These are phyloP conservation scores for Irpex sp. DNA, from an alignment of 1,284 basidiomycete genomes.

Conservation along the genomic window DNA sequence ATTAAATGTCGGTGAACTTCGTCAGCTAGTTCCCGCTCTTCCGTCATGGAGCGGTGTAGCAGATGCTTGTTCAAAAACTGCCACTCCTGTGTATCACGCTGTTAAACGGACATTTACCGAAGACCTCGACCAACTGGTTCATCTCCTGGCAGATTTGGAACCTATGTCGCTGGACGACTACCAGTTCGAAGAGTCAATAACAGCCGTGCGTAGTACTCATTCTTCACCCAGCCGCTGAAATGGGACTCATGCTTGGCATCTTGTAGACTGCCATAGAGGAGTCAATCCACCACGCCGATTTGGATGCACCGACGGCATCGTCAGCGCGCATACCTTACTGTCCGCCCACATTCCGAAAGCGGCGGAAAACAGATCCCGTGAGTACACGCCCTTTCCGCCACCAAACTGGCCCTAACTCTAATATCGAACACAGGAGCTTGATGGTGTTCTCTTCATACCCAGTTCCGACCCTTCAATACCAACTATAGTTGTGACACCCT, in stretches of 20 bases:
- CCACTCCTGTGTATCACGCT: slow-evolving; percentile 24
- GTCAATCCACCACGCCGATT: background rate
- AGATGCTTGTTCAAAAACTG: slow-evolving; percentile 24
- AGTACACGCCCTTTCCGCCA: background rate
- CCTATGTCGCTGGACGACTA: slow-evolving; percentile 3
- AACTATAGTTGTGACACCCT: slow-evolving; percentile 48
- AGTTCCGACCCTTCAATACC: slow-evolving; percentile 37
- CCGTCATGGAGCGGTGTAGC: slow-evolving; percentile 24
- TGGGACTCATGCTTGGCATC: background rate
- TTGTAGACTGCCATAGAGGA: slow-evolving; percentile 9
- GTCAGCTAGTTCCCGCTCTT: slow-evolving; percentile 21
- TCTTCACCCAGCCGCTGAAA: background rate
- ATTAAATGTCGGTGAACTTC: slow-evolving; percentile 24
- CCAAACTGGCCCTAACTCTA: background rate
- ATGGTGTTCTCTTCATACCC: slow-evolving; percentile 16
- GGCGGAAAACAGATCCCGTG: slow-evolving; percentile 8
- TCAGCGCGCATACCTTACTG: background rate
- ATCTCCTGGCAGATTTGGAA: slow-evolving; percentile 25
- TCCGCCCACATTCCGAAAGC: background rate
- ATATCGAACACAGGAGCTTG: slow-evolving; percentile 4
- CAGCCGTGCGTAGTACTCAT: background rate
- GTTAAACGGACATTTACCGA: slow-evolving; percentile 21
- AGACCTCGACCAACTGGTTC: slow-evolving; percentile 27
- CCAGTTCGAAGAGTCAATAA: background rate
- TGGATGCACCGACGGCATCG: background rate